phyloP scores from a whole-genome alignment of 1,284 basidiomycete genomes.

The Ceratobasidium sp. region DNA sequence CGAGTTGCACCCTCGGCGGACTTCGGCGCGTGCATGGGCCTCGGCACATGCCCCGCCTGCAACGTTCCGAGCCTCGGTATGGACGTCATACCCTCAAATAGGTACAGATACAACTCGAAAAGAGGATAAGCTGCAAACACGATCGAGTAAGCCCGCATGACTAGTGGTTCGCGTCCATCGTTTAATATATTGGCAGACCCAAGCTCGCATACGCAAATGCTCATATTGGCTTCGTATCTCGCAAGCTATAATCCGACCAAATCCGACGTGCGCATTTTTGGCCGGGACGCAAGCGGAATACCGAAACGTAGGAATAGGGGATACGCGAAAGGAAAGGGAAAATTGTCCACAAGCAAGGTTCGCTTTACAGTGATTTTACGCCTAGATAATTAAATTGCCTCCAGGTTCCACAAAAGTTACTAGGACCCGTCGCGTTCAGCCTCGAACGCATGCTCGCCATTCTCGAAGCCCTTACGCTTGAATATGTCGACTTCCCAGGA shows the following conservation, averaged over 20 bases:
- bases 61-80: slow-evolving; percentile 30
- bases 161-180: background rate
- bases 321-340: slow-evolving; percentile 49
- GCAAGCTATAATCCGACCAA: slow-evolving; percentile 87
- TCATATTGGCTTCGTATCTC: slow-evolving; percentile 81
- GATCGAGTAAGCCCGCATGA: background rate
- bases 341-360: slow-evolving; percentile 46
- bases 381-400: background rate
- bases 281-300: slow-evolving; percentile 64
- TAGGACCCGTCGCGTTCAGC: slow-evolving; percentile 82
- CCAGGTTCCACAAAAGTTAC: slow-evolving; percentile 76
- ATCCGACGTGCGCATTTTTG: slow-evolving; percentile 83
- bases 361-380: background rate
- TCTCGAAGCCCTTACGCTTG: slow-evolving; percentile 80
- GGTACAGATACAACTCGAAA: background rate
- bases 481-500: slow-evolving; percentile 58
- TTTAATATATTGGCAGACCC: background rate
- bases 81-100: slow-evolving; percentile 32
- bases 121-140: background rate
- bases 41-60: slow-evolving; percentile 55
- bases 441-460: slow-evolving; percentile 85
- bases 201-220: slow-evolving; percentile 38
- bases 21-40: slow-evolving; percentile 67
- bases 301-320: slow-evolving; percentile 64
- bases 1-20: slow-evolving; percentile 67